Evolutionary conservation across 2,329 filamentous ascomycete genomes (phyloP).

Genomic region (Ceratocystis lukuohia): DNA sequence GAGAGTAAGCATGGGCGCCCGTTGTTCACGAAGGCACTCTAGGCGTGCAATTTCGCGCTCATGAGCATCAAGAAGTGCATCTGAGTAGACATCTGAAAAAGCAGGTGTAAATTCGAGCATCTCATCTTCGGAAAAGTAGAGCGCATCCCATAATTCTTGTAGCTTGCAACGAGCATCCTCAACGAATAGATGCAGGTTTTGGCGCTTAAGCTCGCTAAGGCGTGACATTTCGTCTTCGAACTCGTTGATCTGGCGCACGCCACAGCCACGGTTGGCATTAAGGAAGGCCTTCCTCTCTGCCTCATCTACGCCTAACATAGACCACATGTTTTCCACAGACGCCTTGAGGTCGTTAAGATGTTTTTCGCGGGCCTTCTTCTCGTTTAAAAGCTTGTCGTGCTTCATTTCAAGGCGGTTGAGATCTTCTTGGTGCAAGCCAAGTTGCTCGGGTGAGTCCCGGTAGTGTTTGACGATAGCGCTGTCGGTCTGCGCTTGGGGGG

Average conservation of each 20-base stretch:
- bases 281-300: slow-evolving; percentile 74
- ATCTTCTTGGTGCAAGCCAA: slow-evolving; percentile 83
- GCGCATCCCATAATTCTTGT: slow-evolving; percentile 85
- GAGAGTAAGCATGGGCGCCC: slow-evolving; percentile 66
- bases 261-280: slow-evolving; percentile 77
- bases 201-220: slow-evolving; percentile 82
- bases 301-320: slow-evolving; percentile 71
- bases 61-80: slow-evolving; percentile 86
- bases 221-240: slow-evolving; percentile 81
- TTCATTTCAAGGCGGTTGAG: slow-evolving; percentile 56
- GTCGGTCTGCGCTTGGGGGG: slow-evolving; percentile 86
- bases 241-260: slow-evolving; percentile 84
- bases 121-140: slow-evolving; percentile 95
- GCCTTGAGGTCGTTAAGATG: slow-evolving; percentile 59
- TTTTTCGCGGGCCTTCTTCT: slow-evolving; percentile 76
- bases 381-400: slow-evolving; percentile 71
- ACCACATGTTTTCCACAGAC: slow-evolving; percentile 79
- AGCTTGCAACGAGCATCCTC: slow-evolving; percentile 84
- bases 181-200: slow-evolving; percentile 91
- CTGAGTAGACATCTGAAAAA: slow-evolving; percentile 93
- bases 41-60: slow-evolving; percentile 79
- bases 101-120: slow-evolving; percentile 97
- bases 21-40: slow-evolving; percentile 71
- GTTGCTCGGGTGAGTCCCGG: slow-evolving; percentile 79
- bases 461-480: slow-evolving; percentile 76